Conservation (phyloP, 495 filamentous ascomycete genomes). For the Halenospora varia region DNA sequence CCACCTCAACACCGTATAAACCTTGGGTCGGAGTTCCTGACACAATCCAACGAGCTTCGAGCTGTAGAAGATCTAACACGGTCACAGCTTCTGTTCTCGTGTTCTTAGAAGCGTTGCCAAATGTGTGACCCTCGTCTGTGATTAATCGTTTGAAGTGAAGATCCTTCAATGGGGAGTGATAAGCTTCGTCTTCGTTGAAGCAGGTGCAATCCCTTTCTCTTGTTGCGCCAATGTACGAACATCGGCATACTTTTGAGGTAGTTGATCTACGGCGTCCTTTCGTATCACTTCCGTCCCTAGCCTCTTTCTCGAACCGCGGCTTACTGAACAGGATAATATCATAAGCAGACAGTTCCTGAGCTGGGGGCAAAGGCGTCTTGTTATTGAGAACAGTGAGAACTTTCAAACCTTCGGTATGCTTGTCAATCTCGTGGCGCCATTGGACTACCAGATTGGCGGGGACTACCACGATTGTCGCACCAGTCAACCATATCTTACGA, state of each 20-base stretch:
- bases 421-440: slow-evolving; percentile 61
- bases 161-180: slow-evolving; percentile 58
- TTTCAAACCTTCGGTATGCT: slow-evolving; percentile 65
- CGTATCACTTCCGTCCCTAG: slow-evolving; percentile 32
- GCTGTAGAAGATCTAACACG: slow-evolving; percentile 61
- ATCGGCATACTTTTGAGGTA: slow-evolving; percentile 26
- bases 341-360: slow-evolving; percentile 56
- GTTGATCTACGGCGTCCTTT: slow-evolving; percentile 4
- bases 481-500: slow-evolving; percentile 56
- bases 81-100: slow-evolving; percentile 60
- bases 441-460: slow-evolving; percentile 67
- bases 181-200: slow-evolving; percentile 31
- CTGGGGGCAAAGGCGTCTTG: slow-evolving; percentile 51
- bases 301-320: slow-evolving; percentile 64
- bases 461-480: slow-evolving; percentile 65
- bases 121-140: slow-evolving; percentile 86
- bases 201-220: slow-evolving; percentile 38
- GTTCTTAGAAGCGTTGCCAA: slow-evolving; percentile 54
- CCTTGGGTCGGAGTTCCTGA: slow-evolving; percentile 86
- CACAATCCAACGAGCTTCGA: slow-evolving; percentile 81
- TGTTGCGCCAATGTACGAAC: slow-evolving; percentile 39
- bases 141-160: slow-evolving; percentile 85
- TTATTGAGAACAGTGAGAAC: slow-evolving; percentile 53
- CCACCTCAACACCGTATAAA: slow-evolving; percentile 35
- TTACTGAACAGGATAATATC: slow-evolving; percentile 80